Evolutionary conservation across 805 yeast genomes (phyloP), one percentile per base, ranked within the genome.

Genomic region (Saccharomycopsis malanga): DNA sequence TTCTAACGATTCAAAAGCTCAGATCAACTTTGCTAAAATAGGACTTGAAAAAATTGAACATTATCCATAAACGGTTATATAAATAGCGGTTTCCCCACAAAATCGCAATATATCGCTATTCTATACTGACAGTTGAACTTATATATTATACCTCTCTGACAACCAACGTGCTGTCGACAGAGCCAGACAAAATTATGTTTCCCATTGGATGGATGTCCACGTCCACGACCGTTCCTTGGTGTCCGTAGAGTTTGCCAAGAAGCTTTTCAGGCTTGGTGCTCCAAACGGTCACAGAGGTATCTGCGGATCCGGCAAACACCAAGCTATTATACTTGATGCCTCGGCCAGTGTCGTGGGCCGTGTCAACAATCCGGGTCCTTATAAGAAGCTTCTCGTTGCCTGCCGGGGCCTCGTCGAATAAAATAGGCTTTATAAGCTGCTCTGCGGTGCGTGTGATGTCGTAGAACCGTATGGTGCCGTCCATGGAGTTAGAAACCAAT

Each of bases 241-340:
- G 89, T 1, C 88, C 89, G 2, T 68, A 65, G 7, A 72, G 60
- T 55, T 80, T 78, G 40, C 68, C 63, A 4, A 69, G 50, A 22
- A 80, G 54, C 41, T 68, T 68, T 44, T 77, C 64, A 0, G 81
- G 66, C 3, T 68, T 68, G 14, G 73, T 65, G 51, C 80, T 80
- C 91, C 89, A 85, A 2, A 72, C 54, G 4, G 77, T 74, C 0
- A 74, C 70, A 4, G 76, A 69, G 1, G 72, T 66, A 58, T 83
- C 87, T 24, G 74, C 77, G 1, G 86, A 74, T 0, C 91, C 93
- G 15, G 86, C 75, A 57, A 55, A 67, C 50, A 56, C 67, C 56
- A 42, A 64, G 69, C 36, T 18, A 2, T 15, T 27, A 6, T 34
- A 36, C 15, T 35, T 34, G n/a, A n/a, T n/a, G n/a, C n/a, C n/a